Percentiles rank a stretch among this genome's conserved stretches.
phyloP scores from a whole-genome alignment of 2,329 filamentous ascomycete genomes.

The Calonectria naviculata region DNA sequence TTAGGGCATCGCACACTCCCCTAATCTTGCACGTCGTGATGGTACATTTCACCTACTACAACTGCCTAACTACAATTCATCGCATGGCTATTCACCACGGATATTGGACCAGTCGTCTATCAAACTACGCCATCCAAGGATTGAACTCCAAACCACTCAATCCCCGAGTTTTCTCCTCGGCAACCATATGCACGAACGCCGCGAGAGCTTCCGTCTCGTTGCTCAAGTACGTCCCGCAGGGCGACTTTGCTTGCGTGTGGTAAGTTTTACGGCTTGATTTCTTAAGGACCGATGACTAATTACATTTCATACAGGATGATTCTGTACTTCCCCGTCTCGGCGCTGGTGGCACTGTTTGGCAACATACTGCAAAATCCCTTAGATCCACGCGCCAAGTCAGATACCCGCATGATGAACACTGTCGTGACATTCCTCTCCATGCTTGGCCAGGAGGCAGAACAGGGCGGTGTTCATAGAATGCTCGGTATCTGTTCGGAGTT shows the following conservation, averaged over 20 bases:
- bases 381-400: slow-evolving; percentile 87
- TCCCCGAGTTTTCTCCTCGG: slow-evolving; percentile 93
- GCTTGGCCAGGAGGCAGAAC: slow-evolving; percentile 88
- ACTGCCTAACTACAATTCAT: slow-evolving; percentile 96
- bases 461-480: slow-evolving; percentile 93
- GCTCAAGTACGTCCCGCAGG: slow-evolving; percentile 95
- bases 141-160: slow-evolving; percentile 92
- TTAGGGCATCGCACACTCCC: slow-evolving; percentile 90
- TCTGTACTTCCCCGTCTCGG: slow-evolving; percentile 95
- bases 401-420: slow-evolving; percentile 90
- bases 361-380: slow-evolving; percentile 97
- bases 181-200: slow-evolving; percentile 90
- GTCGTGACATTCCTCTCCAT: slow-evolving; percentile 94
- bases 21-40: slow-evolving; percentile 95
- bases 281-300: slow-evolving; percentile 39
- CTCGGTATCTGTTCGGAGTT: slow-evolving; percentile 95
- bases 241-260: slow-evolving; percentile 96
- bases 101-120: slow-evolving; percentile 96
- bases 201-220: slow-evolving; percentile 93
- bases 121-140: slow-evolving; percentile 95
- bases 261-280: slow-evolving; percentile 57
- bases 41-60: slow-evolving; percentile 97
- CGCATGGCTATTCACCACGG: slow-evolving; percentile 98
- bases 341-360: slow-evolving; percentile 93
- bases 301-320: slow-evolving; percentile 71